Evolutionary conservation across 805 yeast species (phyloP).

Genomic region (Ogataea methanolica): DNA sequence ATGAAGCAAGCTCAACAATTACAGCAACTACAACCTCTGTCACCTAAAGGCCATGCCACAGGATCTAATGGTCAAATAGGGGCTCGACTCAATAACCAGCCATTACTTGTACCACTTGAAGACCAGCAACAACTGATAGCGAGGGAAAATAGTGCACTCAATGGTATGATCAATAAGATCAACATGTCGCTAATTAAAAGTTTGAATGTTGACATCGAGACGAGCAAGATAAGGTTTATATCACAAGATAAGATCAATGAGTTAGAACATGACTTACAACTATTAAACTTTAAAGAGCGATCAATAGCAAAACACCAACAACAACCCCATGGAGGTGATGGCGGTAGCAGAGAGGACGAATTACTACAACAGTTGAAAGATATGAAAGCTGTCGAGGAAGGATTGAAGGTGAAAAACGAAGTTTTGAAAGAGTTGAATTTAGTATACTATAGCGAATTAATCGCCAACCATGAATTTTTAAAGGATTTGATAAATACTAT

Average conservation of each 20-base stretch:
- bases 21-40: slow-evolving; percentile 1
- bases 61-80: too few species aligned
- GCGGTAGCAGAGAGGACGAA: too few species aligned
- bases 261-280: slow-evolving; percentile 28
- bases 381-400: not conserved
- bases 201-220: slow-evolving; percentile 20
- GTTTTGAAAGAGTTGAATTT: slow-evolving; percentile 23
- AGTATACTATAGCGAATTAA: slow-evolving; percentile 27
- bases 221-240: slow-evolving; percentile 21
- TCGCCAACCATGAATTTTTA: slow-evolving; percentile 25
- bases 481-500: slow-evolving; percentile 15
- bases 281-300: slow-evolving; percentile 26
- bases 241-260: slow-evolving; percentile 23
- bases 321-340: too few species aligned
- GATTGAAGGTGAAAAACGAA: slow-evolving; percentile 26
- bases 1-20: slow-evolving; percentile 4
- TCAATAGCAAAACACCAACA: slow-evolving; percentile 10
- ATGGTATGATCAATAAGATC: slow-evolving; percentile 9
- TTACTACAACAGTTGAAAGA: too few species aligned
- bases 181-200: slow-evolving; percentile 21
- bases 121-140: too few species aligned
- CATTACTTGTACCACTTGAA: too few species aligned
- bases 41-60: too few species aligned
- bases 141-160: too few species aligned
- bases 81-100: too few species aligned